These are phyloP conservation scores for Podospora fimiseda DNA, from an alignment of 495 filamentous ascomycete species.

Conservation along the genomic window DNA sequence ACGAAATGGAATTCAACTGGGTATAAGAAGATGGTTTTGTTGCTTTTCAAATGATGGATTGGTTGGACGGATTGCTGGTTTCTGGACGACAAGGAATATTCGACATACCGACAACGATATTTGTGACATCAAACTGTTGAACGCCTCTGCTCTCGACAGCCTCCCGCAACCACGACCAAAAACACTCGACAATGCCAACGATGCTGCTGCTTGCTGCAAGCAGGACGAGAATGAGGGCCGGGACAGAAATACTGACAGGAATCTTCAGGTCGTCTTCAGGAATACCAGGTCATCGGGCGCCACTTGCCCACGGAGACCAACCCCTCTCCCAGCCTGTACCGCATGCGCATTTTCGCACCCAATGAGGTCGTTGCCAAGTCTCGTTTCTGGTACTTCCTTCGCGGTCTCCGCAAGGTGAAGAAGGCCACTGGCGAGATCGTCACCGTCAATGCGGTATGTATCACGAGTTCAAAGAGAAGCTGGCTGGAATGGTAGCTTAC, in stretches of 20 bases:
- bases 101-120: too few relatives aligned
- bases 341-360: slow-evolving; percentile 98
- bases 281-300: slow-evolving; percentile 99
- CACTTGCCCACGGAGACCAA: slow-evolving; percentile 94
- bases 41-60: too few relatives aligned
- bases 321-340: slow-evolving; percentile 94
- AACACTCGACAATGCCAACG: background rate
- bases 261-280: slow-evolving; percentile 83
- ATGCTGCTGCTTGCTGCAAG: background rate
- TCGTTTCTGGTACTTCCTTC: slow-evolving; percentile 99
- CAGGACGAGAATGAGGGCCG: background rate
- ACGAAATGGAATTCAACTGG: too few relatives aligned
- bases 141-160: background rate
- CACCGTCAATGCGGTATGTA: slow-evolving; percentile 84
- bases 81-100: background rate
- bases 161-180: too few relatives aligned
- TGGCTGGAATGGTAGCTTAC: slow-evolving; percentile 4
- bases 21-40: too few relatives aligned
- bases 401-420: slow-evolving; percentile 98
- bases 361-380: slow-evolving; percentile 98
- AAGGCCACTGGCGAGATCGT: slow-evolving; percentile 99
- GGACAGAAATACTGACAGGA: slow-evolving; percentile 13
- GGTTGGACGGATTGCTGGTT: too few relatives aligned
- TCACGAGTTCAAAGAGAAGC: slow-evolving; percentile 4
- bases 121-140: too few relatives aligned